phyloP scores from a whole-genome alignment of 2,329 filamentous ascomycete species.

The Chaetomiaceae sp. region DNA sequence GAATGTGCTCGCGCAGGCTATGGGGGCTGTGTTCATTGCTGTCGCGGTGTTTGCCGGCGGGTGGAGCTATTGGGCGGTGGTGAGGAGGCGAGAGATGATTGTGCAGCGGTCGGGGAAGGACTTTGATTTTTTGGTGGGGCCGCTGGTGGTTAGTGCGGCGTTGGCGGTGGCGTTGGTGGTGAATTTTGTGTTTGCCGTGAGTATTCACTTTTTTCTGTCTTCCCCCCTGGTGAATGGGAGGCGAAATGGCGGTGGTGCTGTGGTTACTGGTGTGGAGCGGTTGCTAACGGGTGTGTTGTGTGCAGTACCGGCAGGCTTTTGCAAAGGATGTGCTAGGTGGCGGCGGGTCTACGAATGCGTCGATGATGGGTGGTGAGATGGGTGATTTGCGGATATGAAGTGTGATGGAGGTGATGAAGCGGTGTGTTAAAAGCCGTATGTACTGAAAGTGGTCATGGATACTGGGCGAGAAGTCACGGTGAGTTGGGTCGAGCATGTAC shows the following conservation, averaged over 20 bases:
- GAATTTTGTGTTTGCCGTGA: constrained; percentile 84
- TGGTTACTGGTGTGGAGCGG: too few relatives aligned
- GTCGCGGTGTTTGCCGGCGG: constrained; percentile 76
- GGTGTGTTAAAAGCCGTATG: not conserved
- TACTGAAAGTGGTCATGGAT: not conserved
- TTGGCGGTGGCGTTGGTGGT: constrained; percentile 71
- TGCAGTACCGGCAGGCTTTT: constrained; percentile 10
- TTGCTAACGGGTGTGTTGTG: too few relatives aligned
- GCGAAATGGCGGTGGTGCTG: not conserved
- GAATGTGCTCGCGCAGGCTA: constrained; percentile 66
- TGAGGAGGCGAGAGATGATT: constrained; percentile 71
- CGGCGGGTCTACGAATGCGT: not conserved
- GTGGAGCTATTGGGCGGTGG: constrained; percentile 86
- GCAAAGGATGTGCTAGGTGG: not conserved
- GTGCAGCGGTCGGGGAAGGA: constrained; percentile 80
- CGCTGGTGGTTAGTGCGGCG: constrained; percentile 73
- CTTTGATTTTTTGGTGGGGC: constrained; percentile 84
- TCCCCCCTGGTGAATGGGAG: not conserved
- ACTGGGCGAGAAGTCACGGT: too few relatives aligned
- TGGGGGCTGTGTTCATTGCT: constrained; percentile 76
- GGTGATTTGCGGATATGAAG: not conserved
- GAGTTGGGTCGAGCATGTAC: too few relatives aligned
- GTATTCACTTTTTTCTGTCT: constrained; percentile 21
- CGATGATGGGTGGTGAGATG: not conserved
- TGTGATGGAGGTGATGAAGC: not conserved